Evolutionary conservation across 257 asterid genomes (phyloP), one percentile per base, ranked within the genome.

Genomic region (Voacanga thouarsii): DNA sequence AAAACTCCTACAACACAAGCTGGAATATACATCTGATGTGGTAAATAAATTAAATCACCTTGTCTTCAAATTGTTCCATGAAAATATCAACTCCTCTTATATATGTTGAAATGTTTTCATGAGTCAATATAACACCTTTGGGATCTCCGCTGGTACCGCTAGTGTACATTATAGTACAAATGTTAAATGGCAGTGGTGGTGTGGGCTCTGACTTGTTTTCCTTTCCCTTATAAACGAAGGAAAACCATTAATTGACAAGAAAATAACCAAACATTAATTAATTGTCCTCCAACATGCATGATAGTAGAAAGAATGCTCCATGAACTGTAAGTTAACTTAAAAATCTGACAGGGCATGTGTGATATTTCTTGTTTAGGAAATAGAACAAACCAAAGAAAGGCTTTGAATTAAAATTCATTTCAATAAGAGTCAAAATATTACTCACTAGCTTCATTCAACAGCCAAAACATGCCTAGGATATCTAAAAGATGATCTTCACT

Each of bases 141-240:
- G 99, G 99, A 63, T 88, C 89, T 43, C 99, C 99, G 44, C 99
- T 93, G 24, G 99, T 95, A 53, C 99, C 99, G 70, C 99, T 95
- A 3, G 99, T 95, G 88, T 95, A 95, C 99, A 95, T 95, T 59
- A 95, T 90, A 19, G 99, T 93, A 82, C 98, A 85, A 19, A 85
- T 86, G 83, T 82, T 70, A 21, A 80, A 76, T 30, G 96, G 89
- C 82, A 83, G 78, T 3, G 99, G 99, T 1, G 98, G 94, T n/a
- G 84, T 85, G 49, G 85, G 60, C 74, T 89, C 93, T 18, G 81
- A 66, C 10, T 89, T 90, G 19, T 87, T 81, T 71, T 88, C 83
- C 75, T 74, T 90, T 57, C 99, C 99, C 99, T 95, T 84, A 28
- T 55, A 72, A 64, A 61, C 16, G 49, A 70, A 79, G 30, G 39